Evolutionary conservation across 495 filamentous ascomycete genomes (phyloP).

Genomic region (Rhypophila decipiens): DNA sequence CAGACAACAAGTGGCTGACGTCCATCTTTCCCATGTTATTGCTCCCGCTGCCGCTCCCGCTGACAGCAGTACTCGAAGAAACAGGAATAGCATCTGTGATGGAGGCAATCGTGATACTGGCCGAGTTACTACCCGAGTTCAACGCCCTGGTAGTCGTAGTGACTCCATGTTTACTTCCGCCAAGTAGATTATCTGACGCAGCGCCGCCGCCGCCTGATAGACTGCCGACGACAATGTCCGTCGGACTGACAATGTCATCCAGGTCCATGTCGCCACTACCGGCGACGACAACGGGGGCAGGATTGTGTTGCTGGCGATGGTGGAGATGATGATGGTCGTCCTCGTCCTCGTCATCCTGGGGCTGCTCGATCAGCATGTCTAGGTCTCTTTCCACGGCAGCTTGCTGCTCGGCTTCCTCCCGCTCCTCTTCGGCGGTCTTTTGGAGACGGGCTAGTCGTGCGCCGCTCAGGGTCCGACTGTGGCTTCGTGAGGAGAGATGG

Average conservation of each 20-base stretch:
- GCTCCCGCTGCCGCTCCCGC: background rate
- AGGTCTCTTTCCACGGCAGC: constrained; percentile 43
- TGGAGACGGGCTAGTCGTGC: background rate
- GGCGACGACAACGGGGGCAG: background rate
- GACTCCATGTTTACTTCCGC: no score
- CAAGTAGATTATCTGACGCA: no score
- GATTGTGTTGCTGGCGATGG: background rate
- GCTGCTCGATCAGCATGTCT: constrained; percentile 46
- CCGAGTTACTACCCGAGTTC: no score
- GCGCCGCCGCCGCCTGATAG: background rate
- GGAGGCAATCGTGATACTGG: background rate
- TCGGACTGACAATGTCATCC: constrained; percentile 3
- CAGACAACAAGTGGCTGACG: constrained; percentile 14
- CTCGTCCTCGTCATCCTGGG: constrained; percentile 26
- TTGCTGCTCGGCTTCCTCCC: constrained; percentile 16
- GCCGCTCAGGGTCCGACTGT: constrained; percentile 3
- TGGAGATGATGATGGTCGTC: constrained; percentile 1
- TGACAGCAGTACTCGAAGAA: no score
- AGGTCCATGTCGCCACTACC: background rate
- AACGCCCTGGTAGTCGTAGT: no score
- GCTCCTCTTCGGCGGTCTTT: constrained; percentile 12
- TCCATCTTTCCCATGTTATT: constrained; percentile 14
- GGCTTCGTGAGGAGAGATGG: constrained; percentile 10
- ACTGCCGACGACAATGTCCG: background rate
- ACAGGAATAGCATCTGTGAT: background rate